phyloP scores from a whole-genome alignment of 257 asterid genomes.

The Rauvolfia tetraphylla region DNA sequence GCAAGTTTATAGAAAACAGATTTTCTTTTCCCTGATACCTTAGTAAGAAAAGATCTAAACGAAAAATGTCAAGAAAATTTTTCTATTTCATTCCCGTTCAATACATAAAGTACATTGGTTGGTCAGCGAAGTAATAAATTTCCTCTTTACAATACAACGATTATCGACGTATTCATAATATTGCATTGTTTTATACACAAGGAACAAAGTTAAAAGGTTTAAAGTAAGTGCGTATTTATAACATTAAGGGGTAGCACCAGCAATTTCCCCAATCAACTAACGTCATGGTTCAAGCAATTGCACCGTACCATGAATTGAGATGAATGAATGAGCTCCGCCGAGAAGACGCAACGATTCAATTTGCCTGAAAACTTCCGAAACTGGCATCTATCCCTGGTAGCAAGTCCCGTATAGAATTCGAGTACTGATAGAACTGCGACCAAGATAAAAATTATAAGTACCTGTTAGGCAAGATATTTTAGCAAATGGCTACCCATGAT shows the following conservation, averaged over 20 bases:
- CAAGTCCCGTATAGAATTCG: constrained; percentile 40
- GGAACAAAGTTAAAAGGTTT: background rate
- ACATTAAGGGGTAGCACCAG: background rate
- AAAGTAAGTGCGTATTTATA: background rate
- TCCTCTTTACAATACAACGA: background rate
- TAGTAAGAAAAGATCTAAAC: no score
- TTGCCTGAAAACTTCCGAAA: constrained; percentile 11
- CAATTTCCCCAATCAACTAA: background rate
- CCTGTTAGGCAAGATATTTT: background rate
- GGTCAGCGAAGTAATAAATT: background rate
- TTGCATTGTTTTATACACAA: background rate
- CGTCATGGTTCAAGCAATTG: background rate
- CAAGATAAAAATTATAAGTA: constrained; percentile 8
- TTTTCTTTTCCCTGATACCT: no score
- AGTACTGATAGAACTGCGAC: constrained; percentile 59
- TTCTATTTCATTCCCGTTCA: no score
- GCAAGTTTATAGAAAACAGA: no score
- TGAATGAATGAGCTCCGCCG: background rate
- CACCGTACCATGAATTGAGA: no score
- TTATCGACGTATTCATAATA: background rate
- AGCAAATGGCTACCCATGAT: background rate
- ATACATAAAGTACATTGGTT: no score
- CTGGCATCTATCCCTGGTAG: constrained; percentile 30
- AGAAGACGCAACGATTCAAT: background rate
- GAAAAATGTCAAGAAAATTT: no score